Conservation (phyloP, 1,284 basidiomycete species). For the Cerioporus squamosus region DNA sequence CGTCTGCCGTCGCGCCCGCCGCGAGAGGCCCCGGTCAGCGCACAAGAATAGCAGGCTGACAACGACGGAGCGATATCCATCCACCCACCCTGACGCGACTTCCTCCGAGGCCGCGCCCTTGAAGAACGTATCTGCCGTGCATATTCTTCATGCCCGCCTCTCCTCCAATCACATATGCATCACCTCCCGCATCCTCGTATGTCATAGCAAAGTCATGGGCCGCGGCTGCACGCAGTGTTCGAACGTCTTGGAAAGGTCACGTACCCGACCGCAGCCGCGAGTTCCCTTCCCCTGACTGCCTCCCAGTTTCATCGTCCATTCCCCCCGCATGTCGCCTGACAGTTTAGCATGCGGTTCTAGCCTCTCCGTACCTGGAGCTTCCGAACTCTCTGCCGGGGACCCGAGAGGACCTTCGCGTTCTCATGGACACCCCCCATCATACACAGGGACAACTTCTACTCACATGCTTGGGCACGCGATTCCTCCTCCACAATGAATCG, state of each 20-base stretch:
- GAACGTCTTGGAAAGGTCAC: neutral
- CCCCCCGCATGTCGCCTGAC: slow-evolving; percentile 12
- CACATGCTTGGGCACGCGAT: slow-evolving; percentile 22
- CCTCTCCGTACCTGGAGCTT: slow-evolving; percentile 13
- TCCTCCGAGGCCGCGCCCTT: slow-evolving; percentile 8
- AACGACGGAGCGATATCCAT: neutral
- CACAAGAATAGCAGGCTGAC: slow-evolving; percentile 14
- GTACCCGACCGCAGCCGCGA: slow-evolving; percentile 10
- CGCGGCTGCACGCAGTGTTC: neutral
- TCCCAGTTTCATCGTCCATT: neutral
- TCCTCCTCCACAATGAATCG: neutral
- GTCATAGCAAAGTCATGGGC: neutral
- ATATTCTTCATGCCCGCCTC: neutral
- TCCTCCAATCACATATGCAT: neutral
- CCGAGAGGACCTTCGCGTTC: slow-evolving; percentile 7
- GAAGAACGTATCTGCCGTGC: neutral
- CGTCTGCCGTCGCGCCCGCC: slow-evolving; percentile 7
- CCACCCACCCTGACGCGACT: slow-evolving; percentile 18
- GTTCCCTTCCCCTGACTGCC: neutral
- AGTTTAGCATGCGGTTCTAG: slow-evolving; percentile 14
- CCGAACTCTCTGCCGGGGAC: slow-evolving; percentile 12
- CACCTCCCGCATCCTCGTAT: neutral
- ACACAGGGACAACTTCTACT: slow-evolving; percentile 1
- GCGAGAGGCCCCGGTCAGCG: slow-evolving; percentile 13
- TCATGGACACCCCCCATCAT: slow-evolving; percentile 15